A percentile compares a stretch with the other conserved stretches of the same genome.
Conservation (phyloP, 352 stramenopile species). For the Phytopythium litorale region DNA sequence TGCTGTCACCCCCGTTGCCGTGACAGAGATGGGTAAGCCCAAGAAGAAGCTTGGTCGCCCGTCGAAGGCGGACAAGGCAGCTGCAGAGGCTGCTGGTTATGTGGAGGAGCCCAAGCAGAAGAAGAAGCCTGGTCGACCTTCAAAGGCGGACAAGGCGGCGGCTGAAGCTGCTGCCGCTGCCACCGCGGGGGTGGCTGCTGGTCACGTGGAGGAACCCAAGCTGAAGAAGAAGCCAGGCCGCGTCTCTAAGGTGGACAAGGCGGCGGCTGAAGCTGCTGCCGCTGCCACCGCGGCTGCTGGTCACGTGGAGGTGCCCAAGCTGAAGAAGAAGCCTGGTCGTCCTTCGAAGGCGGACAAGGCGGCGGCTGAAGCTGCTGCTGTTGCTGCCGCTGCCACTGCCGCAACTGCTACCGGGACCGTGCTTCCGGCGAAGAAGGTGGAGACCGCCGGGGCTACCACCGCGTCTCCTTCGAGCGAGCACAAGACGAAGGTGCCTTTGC, state of each 20-base stretch:
- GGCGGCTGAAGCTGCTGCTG: no score
- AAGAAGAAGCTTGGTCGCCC: constrained; percentile 5
- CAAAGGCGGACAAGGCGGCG: constrained; percentile 5
- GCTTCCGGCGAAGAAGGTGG: not conserved
- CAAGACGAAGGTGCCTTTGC: constrained; percentile 11
- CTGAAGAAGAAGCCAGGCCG: not conserved
- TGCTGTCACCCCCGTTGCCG: not conserved
- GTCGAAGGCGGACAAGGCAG: constrained; percentile 5
- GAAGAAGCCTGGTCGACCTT: constrained; percentile 4
- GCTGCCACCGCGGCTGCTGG: no score
- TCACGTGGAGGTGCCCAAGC: constrained; percentile 3
- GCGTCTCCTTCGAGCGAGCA: not conserved
- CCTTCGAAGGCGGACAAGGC: not conserved
- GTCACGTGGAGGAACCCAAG: constrained; percentile 1
- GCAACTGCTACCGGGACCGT: no score
- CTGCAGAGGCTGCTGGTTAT: not conserved
- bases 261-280: no score
- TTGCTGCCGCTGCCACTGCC: no score
- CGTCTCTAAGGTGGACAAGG: not conserved
- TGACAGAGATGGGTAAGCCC: not conserved
- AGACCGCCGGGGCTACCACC: not conserved
- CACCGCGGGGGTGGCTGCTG: constrained; percentile 9
- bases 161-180: constrained; percentile 5
- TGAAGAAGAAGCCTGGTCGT: not conserved
- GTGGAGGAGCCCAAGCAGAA: not conserved